Evolutionary conservation across 352 stramenopile species (phyloP).

Genomic region (Phytophthora sp.): DNA sequence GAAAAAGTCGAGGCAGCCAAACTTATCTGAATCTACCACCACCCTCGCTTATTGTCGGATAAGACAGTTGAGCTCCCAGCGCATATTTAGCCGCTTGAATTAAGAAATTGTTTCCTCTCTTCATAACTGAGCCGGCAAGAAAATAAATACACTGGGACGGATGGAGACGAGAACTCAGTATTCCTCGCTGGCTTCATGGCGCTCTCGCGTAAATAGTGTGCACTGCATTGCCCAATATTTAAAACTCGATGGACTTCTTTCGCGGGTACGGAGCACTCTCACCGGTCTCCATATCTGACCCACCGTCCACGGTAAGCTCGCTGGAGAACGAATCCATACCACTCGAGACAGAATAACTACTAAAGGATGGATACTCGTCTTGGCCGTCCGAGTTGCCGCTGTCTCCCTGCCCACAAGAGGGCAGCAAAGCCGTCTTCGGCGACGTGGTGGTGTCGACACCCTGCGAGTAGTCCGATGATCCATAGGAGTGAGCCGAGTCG

Average conservation of each 20-base stretch:
- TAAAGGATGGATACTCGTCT: slow-evolving; percentile 19
- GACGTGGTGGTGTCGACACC: slow-evolving; percentile 31
- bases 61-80: slow-evolving; percentile 5
- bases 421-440: slow-evolving; percentile 16
- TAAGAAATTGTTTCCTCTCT: neutral
- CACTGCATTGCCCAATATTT: slow-evolving; percentile 15
- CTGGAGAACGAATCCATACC: slow-evolving; percentile 49
- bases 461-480: slow-evolving; percentile 40
- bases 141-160: slow-evolving; percentile 4
- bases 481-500: slow-evolving; percentile 18
- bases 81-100: slow-evolving; percentile 16
- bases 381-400: slow-evolving; percentile 9
- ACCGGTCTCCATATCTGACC: slow-evolving; percentile 27
- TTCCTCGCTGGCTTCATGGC: neutral
- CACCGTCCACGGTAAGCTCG: slow-evolving; percentile 37
- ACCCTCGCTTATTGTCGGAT: slow-evolving; percentile 1
- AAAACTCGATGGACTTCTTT: slow-evolving; percentile 64
- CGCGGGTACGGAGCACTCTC: slow-evolving; percentile 28
- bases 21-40: slow-evolving; percentile 11
- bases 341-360: slow-evolving; percentile 36
- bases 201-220: slow-evolving; percentile 12
- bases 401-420: slow-evolving; percentile 4
- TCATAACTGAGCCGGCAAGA: too few relatives aligned
- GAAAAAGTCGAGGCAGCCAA: slow-evolving; percentile 11
- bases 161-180: neutral